These are phyloP conservation scores for Hemileccinum rubropunctum DNA, from an alignment of 768 basidiomycete species.

Conservation along the genomic window DNA sequence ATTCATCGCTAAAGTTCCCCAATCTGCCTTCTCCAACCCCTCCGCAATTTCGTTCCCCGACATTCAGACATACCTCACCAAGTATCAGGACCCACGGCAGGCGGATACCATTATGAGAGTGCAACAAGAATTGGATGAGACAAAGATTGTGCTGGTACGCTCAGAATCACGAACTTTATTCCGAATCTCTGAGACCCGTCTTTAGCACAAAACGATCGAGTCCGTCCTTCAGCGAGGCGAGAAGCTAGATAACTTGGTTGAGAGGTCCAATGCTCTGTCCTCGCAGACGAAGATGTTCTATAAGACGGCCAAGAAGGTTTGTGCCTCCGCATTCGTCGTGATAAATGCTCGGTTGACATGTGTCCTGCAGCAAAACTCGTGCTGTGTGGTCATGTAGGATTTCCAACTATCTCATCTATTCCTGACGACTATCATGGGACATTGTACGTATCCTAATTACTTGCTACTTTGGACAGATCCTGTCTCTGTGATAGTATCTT, in stretches of 20 bases:
- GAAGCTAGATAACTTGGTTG: constrained; percentile 93
- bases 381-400: constrained; percentile 81
- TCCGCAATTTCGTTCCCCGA: constrained; percentile 73
- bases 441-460: constrained; percentile 20
- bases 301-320: constrained; percentile 98
- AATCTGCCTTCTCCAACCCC: constrained; percentile 63
- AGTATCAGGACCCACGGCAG: constrained; percentile 96
- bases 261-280: constrained; percentile 86
- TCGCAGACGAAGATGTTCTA: constrained; percentile 97
- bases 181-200: neutral
- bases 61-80: constrained; percentile 73
- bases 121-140: constrained; percentile 97
- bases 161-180: neutral
- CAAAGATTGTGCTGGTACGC: constrained; percentile 94
- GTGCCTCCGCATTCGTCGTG: constrained; percentile 14
- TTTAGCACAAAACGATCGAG: constrained; percentile 98
- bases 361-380: constrained; percentile 83
- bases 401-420: constrained; percentile 9
- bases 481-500: constrained; percentile 5
- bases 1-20: constrained; percentile 76
- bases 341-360: constrained; percentile 8
- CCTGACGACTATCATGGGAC: constrained; percentile 15
- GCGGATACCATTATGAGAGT: constrained; percentile 98
- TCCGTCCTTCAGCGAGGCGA: constrained; percentile 94
- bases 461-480: constrained; percentile 1